Base-by-base conservation (phyloP, 2,329 filamentous ascomycete species). In the Cryphonectria radicalis region DNA sequence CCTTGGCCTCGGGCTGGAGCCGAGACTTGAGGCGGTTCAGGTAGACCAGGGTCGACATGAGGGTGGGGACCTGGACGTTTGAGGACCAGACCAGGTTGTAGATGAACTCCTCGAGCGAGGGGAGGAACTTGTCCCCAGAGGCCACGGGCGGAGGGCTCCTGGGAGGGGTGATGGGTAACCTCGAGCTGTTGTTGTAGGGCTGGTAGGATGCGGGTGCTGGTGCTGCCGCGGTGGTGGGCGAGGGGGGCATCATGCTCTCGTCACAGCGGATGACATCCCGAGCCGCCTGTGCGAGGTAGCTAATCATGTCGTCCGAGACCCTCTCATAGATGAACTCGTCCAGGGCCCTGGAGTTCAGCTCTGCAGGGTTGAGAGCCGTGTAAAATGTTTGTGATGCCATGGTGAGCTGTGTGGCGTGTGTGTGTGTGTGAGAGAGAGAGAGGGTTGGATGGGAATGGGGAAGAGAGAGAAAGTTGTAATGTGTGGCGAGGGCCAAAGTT, bases 21-120 rank as follows among this genome's bases (percentile, higher is more conserved):
- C 93, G 91, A 67, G 91, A 88, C 83, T 92, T 93, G 78, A 99
- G 89, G 73, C 95, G 90, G 78, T 89, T 90, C 70, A 99, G 91
- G 86, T 98, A 99, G 80, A 98, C 94, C 57, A 99, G 88, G 10
- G 95, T 95, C 50, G 94, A 95, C 96, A 99, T 98, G 76, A 99
- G 88, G 10, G 96, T 99, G 17, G 96, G 93, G 68, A 98, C 95
- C 86, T 98, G 95, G 42, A 98, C 96, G 81, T 98, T 97, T 75
- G 95, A 98, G 73, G 93, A 92, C 78, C 93, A 90, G 73, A 98
- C 95, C 42, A 99, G 88, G 74, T 94, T 94, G 66, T 90, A 91
- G 83, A 99, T 98, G 86, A 98, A 99, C 71, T 91, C 89, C 81
- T 97, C 93, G 50, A 98, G 85, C 0, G 92, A 91, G 3, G 96